Evolutionary conservation across 2,329 filamentous ascomycete species (phyloP), one percentile per base, ranked within the genome.

Genomic region (Thielaviopsis populi): DNA sequence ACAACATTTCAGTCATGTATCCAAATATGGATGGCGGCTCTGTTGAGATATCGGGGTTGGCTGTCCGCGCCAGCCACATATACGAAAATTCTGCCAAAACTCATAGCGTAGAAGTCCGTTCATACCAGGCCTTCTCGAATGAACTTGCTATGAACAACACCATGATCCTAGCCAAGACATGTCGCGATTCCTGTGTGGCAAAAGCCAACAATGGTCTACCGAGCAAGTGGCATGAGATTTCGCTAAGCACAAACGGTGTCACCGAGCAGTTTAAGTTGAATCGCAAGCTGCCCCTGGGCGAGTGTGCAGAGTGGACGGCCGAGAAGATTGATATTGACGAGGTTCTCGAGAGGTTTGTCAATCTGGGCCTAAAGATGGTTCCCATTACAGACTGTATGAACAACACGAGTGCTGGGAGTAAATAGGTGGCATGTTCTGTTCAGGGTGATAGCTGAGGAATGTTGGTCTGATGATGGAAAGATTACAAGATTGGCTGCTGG

Each of bases 191-290:
- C 53, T 2, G 13, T 1, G 17, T 10, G 24, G 17, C 27, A n/a
- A 33, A 8, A n/a, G 11, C 27, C 33, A 40, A 37, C 42, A 37
- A 46, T n/a, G 43, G 59, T 19, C 59, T 61, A 22, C 59, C 59
- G 4, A 13, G 24, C 8, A 46, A 53, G 30, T 61, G 43, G 59
- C 46, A 61, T 22, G 59, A 61, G 46, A 50, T 61, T 33, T 61
- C 59, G 4, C 43, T 61, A 3, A 37, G 33, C 17, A 50, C 59
- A 37, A 22, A 33, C 4, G n/a, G 22, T 15, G 37, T 40, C 46
- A 46, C 17, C 17, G 46, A 50, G n/a, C 27, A 30, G 33, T 17
- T 61, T 13, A 46, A 48, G 59, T 17, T 50, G 27, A 61, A 53
- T 17, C 41, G 59, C 24, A 43, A 50, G n/a, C 33, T 61, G 24